Base-by-base conservation (phyloP, 768 basidiomycete species). In the Leccinum disarticulatum region DNA sequence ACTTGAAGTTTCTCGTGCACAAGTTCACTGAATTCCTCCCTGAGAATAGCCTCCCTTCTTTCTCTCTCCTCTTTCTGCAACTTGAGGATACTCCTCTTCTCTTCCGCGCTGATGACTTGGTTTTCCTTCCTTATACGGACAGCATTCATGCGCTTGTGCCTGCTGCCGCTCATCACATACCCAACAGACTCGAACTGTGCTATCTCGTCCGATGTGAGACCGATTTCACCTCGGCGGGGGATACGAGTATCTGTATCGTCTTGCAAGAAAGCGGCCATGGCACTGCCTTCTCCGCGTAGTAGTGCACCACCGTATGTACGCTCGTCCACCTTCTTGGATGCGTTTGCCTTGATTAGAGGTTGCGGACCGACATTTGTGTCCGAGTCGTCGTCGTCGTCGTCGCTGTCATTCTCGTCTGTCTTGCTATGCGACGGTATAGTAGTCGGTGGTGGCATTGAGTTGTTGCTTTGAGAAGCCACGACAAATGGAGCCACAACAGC, bases 121-220 rank as follows among this genome's bases (percentile, higher is more conserved):
- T 99, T 98, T 80, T 99, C 97, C 81, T 98, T 98, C 70, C 96
- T 80, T 87, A 99, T 91, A 61, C 97, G 91, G 48, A 99, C 96
- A 1, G 97, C 96, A 66, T 98, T 99, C 97, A 99, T 99, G 74
- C 94, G 83, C 64, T 91, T 84, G 74, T 99, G 95, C 62, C 96
- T 79, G 68, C 87, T 91, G 49, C 96, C 97, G 66, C 91, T 94
- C 97, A 98, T 99, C 51, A 99, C 97, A 74, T 97, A 99, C 17
- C 97, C 97, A 8, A 90, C 90, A 25, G 80, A 69, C 78, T 99
- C 97, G 75, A 83, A 98, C 70, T 83, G 73, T 6, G 88, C 94
- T 64, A 99, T 99, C 73, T 93, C 85, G 31, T 87, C 86, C 13
- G 93, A 87, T 10, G 89, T 88, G 64, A 99, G 78, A 57, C 97